Percentiles rank a stretch among this genome's conserved stretches.
phyloP scores from a whole-genome alignment of 768 basidiomycete genomes.

The Termitomyces heimii region DNA sequence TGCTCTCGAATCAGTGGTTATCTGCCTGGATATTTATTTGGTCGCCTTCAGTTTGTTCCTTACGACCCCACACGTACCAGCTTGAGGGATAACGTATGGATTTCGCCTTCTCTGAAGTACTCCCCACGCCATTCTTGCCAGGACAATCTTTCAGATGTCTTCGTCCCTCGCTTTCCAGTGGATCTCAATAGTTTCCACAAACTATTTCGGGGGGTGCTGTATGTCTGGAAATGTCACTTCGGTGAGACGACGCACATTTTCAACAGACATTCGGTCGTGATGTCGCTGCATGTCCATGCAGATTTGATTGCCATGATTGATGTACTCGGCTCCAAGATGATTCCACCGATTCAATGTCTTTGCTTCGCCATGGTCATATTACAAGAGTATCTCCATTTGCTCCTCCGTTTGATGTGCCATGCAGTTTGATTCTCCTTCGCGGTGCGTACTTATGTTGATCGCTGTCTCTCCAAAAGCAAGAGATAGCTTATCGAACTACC shows the following conservation, averaged over 20 bases:
- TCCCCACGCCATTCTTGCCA: conserved; percentile 12
- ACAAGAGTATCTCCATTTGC: neutral
- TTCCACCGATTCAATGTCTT: neutral
- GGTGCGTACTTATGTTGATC: conserved; percentile 2
- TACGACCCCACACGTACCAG: conserved; percentile 13
- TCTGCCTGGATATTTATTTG: conserved; percentile 4
- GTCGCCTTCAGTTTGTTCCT: conserved; percentile 10
- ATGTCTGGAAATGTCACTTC: too few relatives aligned
- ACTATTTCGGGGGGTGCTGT: conserved; percentile 14
- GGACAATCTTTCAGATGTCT: conserved; percentile 12
- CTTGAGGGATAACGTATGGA: conserved; percentile 11
- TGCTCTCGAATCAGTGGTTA: conserved; percentile 3
- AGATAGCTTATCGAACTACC: conserved; percentile 3
- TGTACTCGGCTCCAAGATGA: conserved; percentile 5
- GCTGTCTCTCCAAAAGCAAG: conserved; percentile 1
- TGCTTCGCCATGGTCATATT: neutral
- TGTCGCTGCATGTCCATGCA: neutral
- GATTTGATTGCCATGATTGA: conserved; percentile 14
- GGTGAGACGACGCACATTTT: conserved; percentile 15
- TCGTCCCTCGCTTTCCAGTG: conserved; percentile 18
- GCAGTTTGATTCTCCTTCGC: neutral
- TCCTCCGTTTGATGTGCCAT: neutral
- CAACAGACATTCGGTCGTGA: neutral
- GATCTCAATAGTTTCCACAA: conserved; percentile 10
- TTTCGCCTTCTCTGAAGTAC: conserved; percentile 16